Evolutionary conservation across 306 rosid genomes (phyloP).

Genomic region (Cicer judaicum): DNA sequence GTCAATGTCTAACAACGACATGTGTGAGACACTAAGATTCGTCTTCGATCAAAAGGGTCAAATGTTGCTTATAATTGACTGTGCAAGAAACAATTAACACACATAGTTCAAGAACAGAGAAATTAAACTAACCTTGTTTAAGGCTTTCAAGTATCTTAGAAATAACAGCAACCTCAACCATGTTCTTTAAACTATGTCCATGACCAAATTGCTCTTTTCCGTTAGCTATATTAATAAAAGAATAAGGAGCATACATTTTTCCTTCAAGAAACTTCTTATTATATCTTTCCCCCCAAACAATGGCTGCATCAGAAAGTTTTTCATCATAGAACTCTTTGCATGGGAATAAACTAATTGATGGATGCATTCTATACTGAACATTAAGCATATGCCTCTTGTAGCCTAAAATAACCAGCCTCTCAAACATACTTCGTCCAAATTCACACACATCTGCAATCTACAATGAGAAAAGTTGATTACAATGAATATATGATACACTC

Average conservation of each 20-base stretch:
- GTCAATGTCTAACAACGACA: no score
- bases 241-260: slow-evolving; percentile 42
- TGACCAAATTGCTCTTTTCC: slow-evolving; percentile 47
- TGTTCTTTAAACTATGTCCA: slow-evolving; percentile 48
- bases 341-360: slow-evolving; percentile 56
- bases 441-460: slow-evolving; percentile 49
- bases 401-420: slow-evolving; percentile 48
- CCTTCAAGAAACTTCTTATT: slow-evolving; percentile 40
- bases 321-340: slow-evolving; percentile 46
- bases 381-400: slow-evolving; percentile 46
- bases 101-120: background rate
- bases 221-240: slow-evolving; percentile 48
- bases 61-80: no score
- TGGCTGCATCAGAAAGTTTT: slow-evolving; percentile 40
- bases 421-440: slow-evolving; percentile 59
- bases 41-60: no score
- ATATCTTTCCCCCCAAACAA: slow-evolving; percentile 37
- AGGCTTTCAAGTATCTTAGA: slow-evolving; percentile 57
- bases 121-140: slow-evolving; percentile 45
- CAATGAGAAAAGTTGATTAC: background rate
- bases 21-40: no score
- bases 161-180: slow-evolving; percentile 56
- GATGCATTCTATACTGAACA: slow-evolving; percentile 60
- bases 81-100: background rate
- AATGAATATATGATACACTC: no score